Conservation (phyloP, 306 rosid species). For the Hippophae gyantsensis region DNA sequence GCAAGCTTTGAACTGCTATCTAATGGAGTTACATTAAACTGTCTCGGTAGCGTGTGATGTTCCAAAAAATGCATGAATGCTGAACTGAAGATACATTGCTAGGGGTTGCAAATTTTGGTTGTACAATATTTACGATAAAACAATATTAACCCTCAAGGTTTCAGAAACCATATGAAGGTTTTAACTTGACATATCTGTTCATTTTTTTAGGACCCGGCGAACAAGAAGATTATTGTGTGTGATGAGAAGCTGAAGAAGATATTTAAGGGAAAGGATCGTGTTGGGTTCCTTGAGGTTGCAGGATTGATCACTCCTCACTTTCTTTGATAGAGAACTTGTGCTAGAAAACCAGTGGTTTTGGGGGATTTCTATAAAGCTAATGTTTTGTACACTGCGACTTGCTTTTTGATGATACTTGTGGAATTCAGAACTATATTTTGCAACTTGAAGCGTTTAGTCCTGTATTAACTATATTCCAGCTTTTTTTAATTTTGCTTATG, state of each 20-base stretch:
- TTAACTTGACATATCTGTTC: neutral
- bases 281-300: slow-evolving; percentile 80
- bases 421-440: slow-evolving; percentile 1
- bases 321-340: slow-evolving; percentile 30
- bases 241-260: slow-evolving; percentile 91
- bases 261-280: slow-evolving; percentile 60
- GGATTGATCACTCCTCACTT: slow-evolving; percentile 83
- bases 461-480: too few relatives aligned
- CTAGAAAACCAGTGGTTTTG: neutral
- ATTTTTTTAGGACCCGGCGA: slow-evolving; percentile 51
- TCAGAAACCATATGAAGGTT: neutral
- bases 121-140: too few relatives aligned
- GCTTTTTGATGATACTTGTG: slow-evolving; percentile 29
- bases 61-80: too few relatives aligned
- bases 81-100: too few relatives aligned
- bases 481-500: too few relatives aligned
- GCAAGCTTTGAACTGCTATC: too few relatives aligned
- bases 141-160: too few relatives aligned
- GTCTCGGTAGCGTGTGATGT: too few relatives aligned
- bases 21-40: too few relatives aligned
- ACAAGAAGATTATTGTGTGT: slow-evolving; percentile 65
- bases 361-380: slow-evolving; percentile 15
- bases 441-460: slow-evolving; percentile 7
- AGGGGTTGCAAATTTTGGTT: too few relatives aligned
- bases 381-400: slow-evolving; percentile 21